Conservation (phyloP, 371 early-diverging fungal genomes). For the Mucor piriformis region DNA sequence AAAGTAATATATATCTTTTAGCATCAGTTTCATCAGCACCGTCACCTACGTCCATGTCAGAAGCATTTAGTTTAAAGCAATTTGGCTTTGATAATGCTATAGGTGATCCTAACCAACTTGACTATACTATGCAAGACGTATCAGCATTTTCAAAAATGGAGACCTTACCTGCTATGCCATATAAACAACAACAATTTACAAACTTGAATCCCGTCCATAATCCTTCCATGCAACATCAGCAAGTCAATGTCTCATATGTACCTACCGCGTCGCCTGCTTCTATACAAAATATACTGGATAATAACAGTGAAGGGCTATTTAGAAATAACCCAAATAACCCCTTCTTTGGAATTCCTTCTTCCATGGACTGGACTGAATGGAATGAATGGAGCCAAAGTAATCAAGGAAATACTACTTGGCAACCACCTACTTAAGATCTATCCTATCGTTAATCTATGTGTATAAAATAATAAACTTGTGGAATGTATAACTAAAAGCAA, state of each 20-base stretch:
- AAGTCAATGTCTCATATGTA: conserved; percentile 1
- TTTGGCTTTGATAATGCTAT: conserved; percentile 42
- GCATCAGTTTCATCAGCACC: conserved; percentile 15
- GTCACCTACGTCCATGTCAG: conserved; percentile 34
- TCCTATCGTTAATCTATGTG: too few relatives aligned
- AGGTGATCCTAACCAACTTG: conserved; percentile 22
- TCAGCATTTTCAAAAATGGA: conserved; percentile 23
- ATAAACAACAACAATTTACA: not conserved
- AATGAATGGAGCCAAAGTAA: conserved; percentile 46
- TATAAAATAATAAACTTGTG: too few relatives aligned
- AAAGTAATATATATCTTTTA: too few relatives aligned
- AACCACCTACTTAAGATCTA: conserved; percentile 2
- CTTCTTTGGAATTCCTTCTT: conserved; percentile 47
- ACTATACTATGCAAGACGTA: conserved; percentile 25
- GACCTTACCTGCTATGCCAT: conserved; percentile 21
- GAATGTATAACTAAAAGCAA: too few relatives aligned
- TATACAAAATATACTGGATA: conserved; percentile 10
- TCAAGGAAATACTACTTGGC: conserved; percentile 31
- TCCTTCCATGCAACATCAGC: not conserved
- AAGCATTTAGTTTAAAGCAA: conserved; percentile 49
- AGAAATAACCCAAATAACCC: conserved; percentile 50
- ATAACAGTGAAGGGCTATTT: conserved; percentile 31
- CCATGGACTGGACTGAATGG: conserved; percentile 54
- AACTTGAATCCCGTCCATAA: not conserved
- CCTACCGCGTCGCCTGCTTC: conserved; percentile 10